These are phyloP conservation scores for Dianthus caryophyllus DNA, from an alignment of 148 eudicot genomes.

Conservation along the genomic window DNA sequence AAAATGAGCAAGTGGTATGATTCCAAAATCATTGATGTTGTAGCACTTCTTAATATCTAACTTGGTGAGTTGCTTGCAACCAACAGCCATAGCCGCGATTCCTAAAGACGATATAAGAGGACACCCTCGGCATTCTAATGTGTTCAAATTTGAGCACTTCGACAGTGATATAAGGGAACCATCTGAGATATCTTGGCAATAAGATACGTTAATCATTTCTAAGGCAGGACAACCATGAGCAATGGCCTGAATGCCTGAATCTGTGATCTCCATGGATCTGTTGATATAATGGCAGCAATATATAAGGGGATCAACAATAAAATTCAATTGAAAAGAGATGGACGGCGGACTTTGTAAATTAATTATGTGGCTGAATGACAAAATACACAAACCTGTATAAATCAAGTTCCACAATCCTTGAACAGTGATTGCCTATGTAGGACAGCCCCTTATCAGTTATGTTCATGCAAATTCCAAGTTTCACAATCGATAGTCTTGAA, in stretches of 20 bases:
- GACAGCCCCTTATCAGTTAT: conserved; percentile 67
- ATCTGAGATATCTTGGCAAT: conserved; percentile 67
- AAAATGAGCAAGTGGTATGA: conserved; percentile 79
- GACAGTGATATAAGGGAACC: conserved; percentile 63
- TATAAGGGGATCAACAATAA: conserved; percentile 5
- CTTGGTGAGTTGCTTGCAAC: conserved; percentile 72
- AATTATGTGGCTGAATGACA: background rate
- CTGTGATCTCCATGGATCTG: conserved; percentile 78
- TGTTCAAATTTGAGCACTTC: conserved; percentile 62
- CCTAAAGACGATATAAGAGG: conserved; percentile 71
- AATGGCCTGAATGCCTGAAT: conserved; percentile 60
- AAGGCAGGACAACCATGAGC: conserved; percentile 66
- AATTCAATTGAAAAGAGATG: background rate
- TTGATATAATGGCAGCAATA: conserved; percentile 9
- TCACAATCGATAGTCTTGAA: conserved; percentile 50
- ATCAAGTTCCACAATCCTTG: conserved; percentile 79
- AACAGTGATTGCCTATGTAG: conserved; percentile 59
- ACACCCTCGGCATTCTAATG: conserved; percentile 86
- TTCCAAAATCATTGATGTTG: conserved; percentile 70
- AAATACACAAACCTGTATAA: conserved; percentile 60
- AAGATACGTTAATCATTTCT: conserved; percentile 68
- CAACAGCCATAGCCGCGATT: conserved; percentile 67
- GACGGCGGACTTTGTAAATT: background rate
- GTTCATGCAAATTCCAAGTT: conserved; percentile 81
- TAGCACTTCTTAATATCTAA: conserved; percentile 87